Percentiles rank a stretch among this genome's conserved stretches.
These are phyloP conservation scores for Candida glucosophila DNA, from an alignment of 1,139 yeast species.

Conservation along the genomic window DNA sequence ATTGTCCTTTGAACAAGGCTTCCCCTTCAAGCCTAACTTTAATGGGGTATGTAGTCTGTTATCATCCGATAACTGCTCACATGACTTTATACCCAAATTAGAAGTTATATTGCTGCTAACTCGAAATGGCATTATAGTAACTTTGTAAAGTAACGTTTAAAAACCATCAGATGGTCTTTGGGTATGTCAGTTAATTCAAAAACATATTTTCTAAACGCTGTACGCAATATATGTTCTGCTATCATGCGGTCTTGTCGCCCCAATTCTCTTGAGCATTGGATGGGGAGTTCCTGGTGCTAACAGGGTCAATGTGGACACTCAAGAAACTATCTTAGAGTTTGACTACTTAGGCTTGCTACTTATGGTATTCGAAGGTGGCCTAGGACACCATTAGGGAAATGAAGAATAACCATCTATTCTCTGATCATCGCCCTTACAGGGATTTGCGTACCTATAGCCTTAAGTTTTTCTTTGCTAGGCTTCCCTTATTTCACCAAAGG, in stretches of 20 bases:
- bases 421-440: slow-evolving; percentile 3
- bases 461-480: slow-evolving; percentile 3
- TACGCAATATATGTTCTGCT: slow-evolving; percentile 3
- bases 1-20: too few relatives aligned
- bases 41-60: too few relatives aligned
- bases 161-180: too few relatives aligned
- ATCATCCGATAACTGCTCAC: too few relatives aligned
- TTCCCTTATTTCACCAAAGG: slow-evolving; percentile 3
- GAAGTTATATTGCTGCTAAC: too few relatives aligned
- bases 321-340: slow-evolving; percentile 2
- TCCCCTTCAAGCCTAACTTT: too few relatives aligned
- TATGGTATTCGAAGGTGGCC: slow-evolving; percentile 5
- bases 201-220: too few relatives aligned
- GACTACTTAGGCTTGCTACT: slow-evolving; percentile 3
- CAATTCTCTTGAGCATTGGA: slow-evolving; percentile 3
- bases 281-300: slow-evolving; percentile 4
- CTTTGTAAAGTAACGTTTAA: too few relatives aligned
- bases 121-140: too few relatives aligned
- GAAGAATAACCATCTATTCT: slow-evolving; percentile 3
- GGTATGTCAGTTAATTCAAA: too few relatives aligned
- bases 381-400: slow-evolving; percentile 2
- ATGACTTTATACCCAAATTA: too few relatives aligned
- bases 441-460: slow-evolving; percentile 3
- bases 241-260: slow-evolving; percentile 4
- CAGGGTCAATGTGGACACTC: slow-evolving; percentile 2